Percentiles rank a stretch among this genome's conserved stretches.
Conservation (phyloP, 345 rosid genomes). For the Boechera divaricarpa region DNA sequence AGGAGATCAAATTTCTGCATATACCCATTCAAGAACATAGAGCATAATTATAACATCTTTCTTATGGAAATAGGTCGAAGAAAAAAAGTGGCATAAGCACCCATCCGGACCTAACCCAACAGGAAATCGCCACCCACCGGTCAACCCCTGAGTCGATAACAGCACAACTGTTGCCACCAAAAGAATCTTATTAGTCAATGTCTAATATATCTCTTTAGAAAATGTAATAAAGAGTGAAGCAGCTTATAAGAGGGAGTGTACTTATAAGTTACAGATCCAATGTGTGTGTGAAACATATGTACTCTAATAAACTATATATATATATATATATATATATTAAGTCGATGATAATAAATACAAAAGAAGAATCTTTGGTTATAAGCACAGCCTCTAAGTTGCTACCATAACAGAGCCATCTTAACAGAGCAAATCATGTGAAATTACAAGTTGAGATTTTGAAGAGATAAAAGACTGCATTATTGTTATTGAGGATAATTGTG, state of each 20-base stretch:
- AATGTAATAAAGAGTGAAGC: constrained; percentile 19
- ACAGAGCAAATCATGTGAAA: not conserved
- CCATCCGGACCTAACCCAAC: constrained; percentile 42
- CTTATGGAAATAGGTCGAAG: constrained; percentile 28
- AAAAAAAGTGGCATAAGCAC: constrained; percentile 29
- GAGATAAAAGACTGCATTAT: not conserved
- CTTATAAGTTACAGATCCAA: constrained; percentile 14
- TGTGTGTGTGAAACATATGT: constrained; percentile 13
- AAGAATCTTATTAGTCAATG: constrained; percentile 2
- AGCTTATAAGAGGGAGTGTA: not conserved
- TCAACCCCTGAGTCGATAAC: constrained; percentile 13
- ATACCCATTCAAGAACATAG: not conserved
- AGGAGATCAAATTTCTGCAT: not conserved
- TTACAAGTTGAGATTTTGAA: not conserved
- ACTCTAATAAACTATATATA: constrained; percentile 1
- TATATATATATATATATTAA: not conserved
- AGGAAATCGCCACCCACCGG: constrained; percentile 31
- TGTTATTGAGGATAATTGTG: not conserved
- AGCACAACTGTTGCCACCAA: not conserved
- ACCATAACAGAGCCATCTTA: not conserved
- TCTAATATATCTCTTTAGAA: not conserved
- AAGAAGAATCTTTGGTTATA: not conserved
- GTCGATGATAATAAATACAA: constrained; percentile 9
- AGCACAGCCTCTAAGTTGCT: not conserved
- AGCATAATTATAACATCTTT: not conserved